These are phyloP conservation scores for Lathyrus aphaca DNA, from an alignment of 306 rosid species.

Conservation along the genomic window DNA sequence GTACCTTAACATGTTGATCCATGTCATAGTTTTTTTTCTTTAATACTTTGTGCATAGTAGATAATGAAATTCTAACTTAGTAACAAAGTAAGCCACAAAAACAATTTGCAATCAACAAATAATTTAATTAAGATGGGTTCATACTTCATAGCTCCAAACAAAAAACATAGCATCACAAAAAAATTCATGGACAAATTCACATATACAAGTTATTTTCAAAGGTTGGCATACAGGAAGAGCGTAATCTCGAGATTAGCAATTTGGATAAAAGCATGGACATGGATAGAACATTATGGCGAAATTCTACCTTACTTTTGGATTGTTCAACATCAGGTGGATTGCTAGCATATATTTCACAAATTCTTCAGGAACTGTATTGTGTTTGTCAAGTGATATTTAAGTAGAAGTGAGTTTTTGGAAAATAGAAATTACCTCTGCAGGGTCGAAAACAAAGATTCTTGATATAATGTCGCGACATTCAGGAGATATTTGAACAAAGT, in stretches of 20 bases:
- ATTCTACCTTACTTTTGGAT: background rate
- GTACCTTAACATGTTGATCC: background rate
- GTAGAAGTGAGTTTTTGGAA: constrained; percentile 11
- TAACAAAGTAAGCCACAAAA: background rate
- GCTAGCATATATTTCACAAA: background rate
- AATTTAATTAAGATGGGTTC: background rate
- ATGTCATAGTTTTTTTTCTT: too few species aligned
- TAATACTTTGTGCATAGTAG: background rate
- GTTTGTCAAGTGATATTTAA: background rate
- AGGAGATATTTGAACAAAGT: constrained; percentile 62
- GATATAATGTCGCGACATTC: constrained; percentile 82
- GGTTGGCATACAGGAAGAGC: too few species aligned
- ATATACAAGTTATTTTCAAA: background rate
- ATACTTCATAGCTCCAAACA: background rate
- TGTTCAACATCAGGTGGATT: background rate
- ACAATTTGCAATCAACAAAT: background rate
- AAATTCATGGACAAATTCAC: background rate
- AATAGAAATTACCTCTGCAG: constrained; percentile 59
- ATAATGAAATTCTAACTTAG: background rate
- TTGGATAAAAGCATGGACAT: too few species aligned
- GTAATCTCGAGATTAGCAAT: too few species aligned
- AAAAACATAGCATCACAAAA: background rate
- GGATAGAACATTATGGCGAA: too few species aligned
- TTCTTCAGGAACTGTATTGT: constrained; percentile 1
- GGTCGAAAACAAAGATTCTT: constrained; percentile 81